Evolutionary conservation across 441 rosid species (phyloP), one percentile per base, ranked within the genome.

Genomic region (Euphorbia schlechtendalii): DNA sequence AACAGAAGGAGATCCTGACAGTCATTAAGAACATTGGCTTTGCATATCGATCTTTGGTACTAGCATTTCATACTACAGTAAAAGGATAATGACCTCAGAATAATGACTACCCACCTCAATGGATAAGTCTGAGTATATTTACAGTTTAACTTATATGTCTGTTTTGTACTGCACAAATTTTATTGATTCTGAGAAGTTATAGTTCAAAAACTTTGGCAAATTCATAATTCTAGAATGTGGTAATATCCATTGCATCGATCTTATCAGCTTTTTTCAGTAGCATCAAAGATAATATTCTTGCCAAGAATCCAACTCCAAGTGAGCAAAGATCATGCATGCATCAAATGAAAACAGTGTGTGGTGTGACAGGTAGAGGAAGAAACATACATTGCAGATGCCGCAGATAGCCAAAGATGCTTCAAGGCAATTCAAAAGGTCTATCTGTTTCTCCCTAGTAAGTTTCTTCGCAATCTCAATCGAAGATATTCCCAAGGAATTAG

Each of bases 371-470:
- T 10, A 27, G 8, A 45, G 2, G 40, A 65, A 13, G 10, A 59
- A 43, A 69, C 98, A 69, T 84, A 92, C 98, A 76, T 78, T 83
- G 78, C 98, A 92, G 79, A 87, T 80, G 75, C 92, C 79, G 79
- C 96, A 91, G 69, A 91, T 84, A 70, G 89, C 84, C 78, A 85
- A 80, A 68, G 98, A 91, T 72, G 83, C 84, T 77, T 80, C 86
- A 66, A 83, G 77, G 66, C 80, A 76, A 60, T 79, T 78, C 61
- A 82, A 66, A 68, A 86, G 90, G 77, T 40, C 59, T 3, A 56
- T 49, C 64, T 68, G 77, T 65, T 54, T 79, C 69, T 84, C 90
- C 65, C 13, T 77, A 52, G 84, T 68, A 74, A 88, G 84, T 69
- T 78, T 78, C 78, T 83, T 87, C 30, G 85, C 89, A 74, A 66